Conservation (phyloP, 805 yeast species). For the Wickerhamiella sergipiensis region DNA sequence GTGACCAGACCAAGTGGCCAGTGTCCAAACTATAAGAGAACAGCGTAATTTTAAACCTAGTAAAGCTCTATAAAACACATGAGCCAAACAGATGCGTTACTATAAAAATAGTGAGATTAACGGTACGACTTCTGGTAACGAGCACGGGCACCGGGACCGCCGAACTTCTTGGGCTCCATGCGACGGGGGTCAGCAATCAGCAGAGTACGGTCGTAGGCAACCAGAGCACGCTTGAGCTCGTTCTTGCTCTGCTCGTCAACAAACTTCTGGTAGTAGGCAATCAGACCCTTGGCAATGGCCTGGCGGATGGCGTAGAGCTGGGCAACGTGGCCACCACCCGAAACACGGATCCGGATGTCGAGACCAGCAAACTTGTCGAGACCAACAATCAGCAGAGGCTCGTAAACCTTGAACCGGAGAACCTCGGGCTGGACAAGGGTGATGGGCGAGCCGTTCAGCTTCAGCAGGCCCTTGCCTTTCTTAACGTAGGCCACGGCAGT, state of each 20-base stretch:
- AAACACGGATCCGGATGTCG: constrained; percentile 97
- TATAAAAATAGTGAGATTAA: constrained; percentile 33
- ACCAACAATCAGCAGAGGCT: constrained; percentile 96
- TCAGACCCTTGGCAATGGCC: constrained; percentile 98
- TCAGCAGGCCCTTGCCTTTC: constrained; percentile 98
- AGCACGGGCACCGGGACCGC: constrained; percentile 99
- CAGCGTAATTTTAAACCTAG: neutral
- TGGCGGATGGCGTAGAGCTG: constrained; percentile 99
- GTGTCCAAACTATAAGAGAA: neutral
- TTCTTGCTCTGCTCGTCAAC: constrained; percentile 99
- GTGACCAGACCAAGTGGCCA: neutral
- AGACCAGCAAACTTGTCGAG: constrained; percentile 96
- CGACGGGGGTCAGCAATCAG: constrained; percentile 99
- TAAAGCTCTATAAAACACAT: neutral
- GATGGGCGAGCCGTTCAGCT: constrained; percentile 99
- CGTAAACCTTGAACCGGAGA: constrained; percentile 98
- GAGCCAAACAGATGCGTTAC: neutral
- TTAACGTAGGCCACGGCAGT: constrained; percentile 99
- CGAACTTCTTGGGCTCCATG: constrained; percentile 99
- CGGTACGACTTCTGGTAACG: constrained; percentile 99
- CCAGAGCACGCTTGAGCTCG: constrained; percentile 96
- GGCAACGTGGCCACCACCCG: constrained; percentile 99
- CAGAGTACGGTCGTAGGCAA: constrained; percentile 97
- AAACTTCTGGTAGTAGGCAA: constrained; percentile 98
- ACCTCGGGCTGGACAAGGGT: constrained; percentile 98